phyloP scores from a whole-genome alignment of 2,329 filamentous ascomycete genomes.

The Dactylonectria estremocensis region DNA sequence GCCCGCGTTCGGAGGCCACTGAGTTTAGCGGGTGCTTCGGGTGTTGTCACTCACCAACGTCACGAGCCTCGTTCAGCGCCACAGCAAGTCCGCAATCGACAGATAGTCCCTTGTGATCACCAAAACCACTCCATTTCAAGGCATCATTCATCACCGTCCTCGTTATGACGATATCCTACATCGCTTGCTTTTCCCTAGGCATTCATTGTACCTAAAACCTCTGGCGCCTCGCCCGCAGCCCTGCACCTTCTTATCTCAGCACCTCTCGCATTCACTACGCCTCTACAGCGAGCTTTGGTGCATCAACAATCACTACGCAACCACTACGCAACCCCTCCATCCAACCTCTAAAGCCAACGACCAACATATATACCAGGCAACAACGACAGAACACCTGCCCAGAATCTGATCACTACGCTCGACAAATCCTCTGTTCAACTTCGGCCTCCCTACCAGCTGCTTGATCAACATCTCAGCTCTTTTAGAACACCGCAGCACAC shows the following conservation, averaged over 20 bases:
- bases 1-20: not conserved
- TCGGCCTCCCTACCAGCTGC: not conserved
- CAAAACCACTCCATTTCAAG: conserved; percentile 27
- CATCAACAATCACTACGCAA: conserved; percentile 9
- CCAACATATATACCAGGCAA: not conserved
- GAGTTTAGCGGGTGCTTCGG: not conserved
- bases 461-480: not conserved
- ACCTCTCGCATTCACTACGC: not conserved
- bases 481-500: not conserved
- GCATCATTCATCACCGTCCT: conserved; percentile 19
- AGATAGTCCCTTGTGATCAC: conserved; percentile 28
- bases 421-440: not conserved
- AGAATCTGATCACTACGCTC: not conserved
- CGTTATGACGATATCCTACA: conserved; percentile 15
- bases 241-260: conserved; percentile 1
- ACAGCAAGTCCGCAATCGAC: conserved; percentile 25
- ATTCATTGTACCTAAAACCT: not conserved
- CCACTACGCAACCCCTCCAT: conserved; percentile 26
- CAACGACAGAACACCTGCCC: not conserved
- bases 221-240: not conserved
- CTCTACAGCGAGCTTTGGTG: not conserved
- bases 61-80: conserved; percentile 24
- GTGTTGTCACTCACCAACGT: conserved; percentile 25
- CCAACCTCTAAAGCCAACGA: conserved; percentile 16
- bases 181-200: not conserved